Conservation (phyloP, 805 yeast genomes). For the Starmera quercuum region DNA sequence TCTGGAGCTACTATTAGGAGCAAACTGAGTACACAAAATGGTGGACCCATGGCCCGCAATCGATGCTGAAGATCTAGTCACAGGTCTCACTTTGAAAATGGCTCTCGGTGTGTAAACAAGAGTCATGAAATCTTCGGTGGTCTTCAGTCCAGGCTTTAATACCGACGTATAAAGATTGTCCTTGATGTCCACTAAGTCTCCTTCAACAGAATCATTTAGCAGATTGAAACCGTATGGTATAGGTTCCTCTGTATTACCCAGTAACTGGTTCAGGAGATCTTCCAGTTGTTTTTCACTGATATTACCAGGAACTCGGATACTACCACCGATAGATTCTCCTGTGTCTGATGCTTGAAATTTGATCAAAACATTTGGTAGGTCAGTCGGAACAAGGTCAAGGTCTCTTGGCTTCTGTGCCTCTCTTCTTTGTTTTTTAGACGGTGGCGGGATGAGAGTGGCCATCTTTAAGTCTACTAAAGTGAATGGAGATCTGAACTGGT, state of each 20-base stretch:
- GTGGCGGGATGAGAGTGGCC: conserved; percentile 95
- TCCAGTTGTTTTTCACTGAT: conserved; percentile 82
- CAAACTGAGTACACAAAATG: conserved; percentile 84
- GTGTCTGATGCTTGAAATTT: conserved; percentile 91
- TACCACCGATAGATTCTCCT: conserved; percentile 79
- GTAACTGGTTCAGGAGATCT: conserved; percentile 74
- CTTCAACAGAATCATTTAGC: conserved; percentile 34
- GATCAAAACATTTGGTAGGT: conserved; percentile 80
- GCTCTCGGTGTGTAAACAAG: conserved; percentile 92
- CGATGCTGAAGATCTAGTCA: conserved; percentile 85
- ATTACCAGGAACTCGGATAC: conserved; percentile 85
- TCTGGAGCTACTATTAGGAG: conserved; percentile 78
- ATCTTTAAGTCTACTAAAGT: too few species aligned
- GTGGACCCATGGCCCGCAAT: conserved; percentile 96
- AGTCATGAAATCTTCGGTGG: conserved; percentile 91
- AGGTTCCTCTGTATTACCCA: conserved; percentile 57
- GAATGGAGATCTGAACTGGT: too few species aligned
- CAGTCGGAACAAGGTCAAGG: conserved; percentile 63
- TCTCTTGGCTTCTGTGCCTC: conserved; percentile 79
- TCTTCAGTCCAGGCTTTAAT: conserved; percentile 75
- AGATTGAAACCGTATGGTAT: conserved; percentile 85
- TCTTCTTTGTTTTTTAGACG: conserved; percentile 78
- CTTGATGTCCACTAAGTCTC: conserved; percentile 58
- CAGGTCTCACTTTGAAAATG: conserved; percentile 84
- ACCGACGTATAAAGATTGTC: conserved; percentile 75